A percentile compares a stretch with the other conserved stretches of the same genome.
These are phyloP conservation scores for Cutaneotrichosporon mucoides DNA, from an alignment of 1,284 basidiomycete species.

Conservation along the genomic window DNA sequence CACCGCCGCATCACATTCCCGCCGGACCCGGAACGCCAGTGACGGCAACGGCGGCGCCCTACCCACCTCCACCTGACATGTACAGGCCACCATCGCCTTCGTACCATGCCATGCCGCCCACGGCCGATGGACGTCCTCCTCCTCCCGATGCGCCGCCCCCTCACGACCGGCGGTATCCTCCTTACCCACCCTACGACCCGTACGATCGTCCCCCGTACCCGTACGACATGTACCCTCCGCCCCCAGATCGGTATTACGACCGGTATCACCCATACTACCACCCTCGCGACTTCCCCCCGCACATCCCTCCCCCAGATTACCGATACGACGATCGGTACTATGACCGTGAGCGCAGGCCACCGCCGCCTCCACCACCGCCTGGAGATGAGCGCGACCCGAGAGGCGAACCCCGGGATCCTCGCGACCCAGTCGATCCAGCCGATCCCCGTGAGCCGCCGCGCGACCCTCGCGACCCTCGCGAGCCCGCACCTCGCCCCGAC, in stretches of 20 bases:
- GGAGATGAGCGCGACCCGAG: slow-evolving; percentile 3
- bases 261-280: slow-evolving; percentile 16
- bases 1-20: slow-evolving; percentile 14
- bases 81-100: slow-evolving; percentile 17
- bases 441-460: background rate
- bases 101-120: background rate
- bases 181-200: slow-evolving; percentile 19
- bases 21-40: slow-evolving; percentile 17
- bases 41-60: slow-evolving; percentile 15
- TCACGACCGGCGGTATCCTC: slow-evolving; percentile 12
- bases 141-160: background rate
- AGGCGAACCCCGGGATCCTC: background rate
- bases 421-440: background rate
- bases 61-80: slow-evolving; percentile 13
- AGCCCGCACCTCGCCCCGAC: slow-evolving; percentile 3
- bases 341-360: slow-evolving; percentile 10
- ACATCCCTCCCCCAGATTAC: slow-evolving; percentile 12
- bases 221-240: slow-evolving; percentile 15
- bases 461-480: slow-evolving; percentile 3
- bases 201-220: slow-evolving; percentile 12
- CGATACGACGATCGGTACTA: slow-evolving; percentile 17
- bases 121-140: background rate
- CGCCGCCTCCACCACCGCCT: background rate
- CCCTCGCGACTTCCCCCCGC: slow-evolving; percentile 5
- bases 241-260: slow-evolving; percentile 10